phyloP scores from a whole-genome alignment of 164 flowering plant species.

The Buxus sempervirens region DNA sequence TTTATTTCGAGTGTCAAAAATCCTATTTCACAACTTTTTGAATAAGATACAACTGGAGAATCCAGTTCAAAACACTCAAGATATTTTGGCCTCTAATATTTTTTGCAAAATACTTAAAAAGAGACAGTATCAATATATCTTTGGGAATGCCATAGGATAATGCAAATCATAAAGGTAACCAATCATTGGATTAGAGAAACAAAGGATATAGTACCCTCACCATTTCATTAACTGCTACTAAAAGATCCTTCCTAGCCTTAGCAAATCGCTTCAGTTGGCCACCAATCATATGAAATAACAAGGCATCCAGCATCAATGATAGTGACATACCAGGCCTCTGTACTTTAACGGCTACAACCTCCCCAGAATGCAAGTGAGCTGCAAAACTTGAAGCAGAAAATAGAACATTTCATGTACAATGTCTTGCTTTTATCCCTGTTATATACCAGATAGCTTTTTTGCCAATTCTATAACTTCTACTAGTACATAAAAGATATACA shows the following conservation, averaged over 20 bases:
- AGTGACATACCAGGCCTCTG: conserved; percentile 95
- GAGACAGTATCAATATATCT: neutral
- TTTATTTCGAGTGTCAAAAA: too few relatives aligned
- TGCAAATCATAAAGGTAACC: neutral
- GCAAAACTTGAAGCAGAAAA: conserved; percentile 53
- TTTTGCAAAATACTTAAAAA: too few relatives aligned
- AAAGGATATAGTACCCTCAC: conserved; percentile 39
- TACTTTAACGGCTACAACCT: conserved; percentile 97
- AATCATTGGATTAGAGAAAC: neutral
- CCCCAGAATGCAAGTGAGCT: conserved; percentile 97
- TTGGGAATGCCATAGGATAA: neutral
- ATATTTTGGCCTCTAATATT: too few relatives aligned
- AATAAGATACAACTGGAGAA: too few relatives aligned
- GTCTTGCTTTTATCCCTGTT: too few relatives aligned
- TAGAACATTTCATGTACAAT: conserved; percentile 20
- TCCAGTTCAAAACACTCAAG: neutral
- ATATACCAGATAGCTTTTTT: too few relatives aligned
- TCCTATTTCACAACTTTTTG: too few relatives aligned
- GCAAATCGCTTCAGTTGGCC: conserved; percentile 96
- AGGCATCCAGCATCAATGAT: conserved; percentile 83
- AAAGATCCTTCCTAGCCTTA: conserved; percentile 80
- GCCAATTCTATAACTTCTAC: too few relatives aligned
- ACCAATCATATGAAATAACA: conserved; percentile 87
- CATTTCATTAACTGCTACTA: conserved; percentile 96
- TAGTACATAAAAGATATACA: too few relatives aligned